Base-by-base conservation (phyloP, 768 basidiomycete genomes). In the Filobasidium wieringae region DNA sequence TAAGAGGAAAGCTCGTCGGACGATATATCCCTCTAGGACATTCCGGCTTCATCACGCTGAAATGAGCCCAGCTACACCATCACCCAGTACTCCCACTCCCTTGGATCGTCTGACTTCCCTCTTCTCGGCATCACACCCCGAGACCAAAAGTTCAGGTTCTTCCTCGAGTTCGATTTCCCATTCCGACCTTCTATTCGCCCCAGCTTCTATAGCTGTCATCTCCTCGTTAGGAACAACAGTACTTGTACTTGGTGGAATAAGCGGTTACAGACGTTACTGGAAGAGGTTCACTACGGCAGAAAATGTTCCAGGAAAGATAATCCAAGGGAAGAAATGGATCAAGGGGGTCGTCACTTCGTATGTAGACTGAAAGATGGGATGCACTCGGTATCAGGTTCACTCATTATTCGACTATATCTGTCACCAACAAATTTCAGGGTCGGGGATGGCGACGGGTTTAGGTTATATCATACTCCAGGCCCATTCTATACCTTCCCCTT, bases 391-490 rank as follows among this genome's bases (percentile, higher is more conserved):
- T 47, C 29, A 39, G n/a, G n/a, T 31, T 33, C 34, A 26, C 15
- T 31, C 36, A 22, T 24, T 24, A 1, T 12, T 36, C n/a, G 2
- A 19, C 19, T 54, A 5, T 39, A 17, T 51, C 37, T 31, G 33
- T 15, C n/a, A 32, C 31, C 29, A 39, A 24, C 17, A 31, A n/a
- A 27, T 53, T 36, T 7, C 8, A 54, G 52, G n/a, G 53, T 65
- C 36, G 54, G 41, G 40, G 60, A 45, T 37, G 24, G 34, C 17
- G 92, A 96, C 72, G 88, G 88, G 67, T 91, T 93, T 71, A 77
- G 86, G 27, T 51, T 97, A 30, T 95, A 83, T 64, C 92, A 97
- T 67, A 90, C 84, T 0, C 91, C 92, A 0, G 78, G 80, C 0
- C 68, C 87, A 27, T 85, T 87, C 32, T 88, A 84, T 77, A 76